Evolutionary conservation across 192 early-diverging fungal species (phyloP), one percentile per base, ranked within the genome.

Genomic region (Umbelopsis sp.): DNA sequence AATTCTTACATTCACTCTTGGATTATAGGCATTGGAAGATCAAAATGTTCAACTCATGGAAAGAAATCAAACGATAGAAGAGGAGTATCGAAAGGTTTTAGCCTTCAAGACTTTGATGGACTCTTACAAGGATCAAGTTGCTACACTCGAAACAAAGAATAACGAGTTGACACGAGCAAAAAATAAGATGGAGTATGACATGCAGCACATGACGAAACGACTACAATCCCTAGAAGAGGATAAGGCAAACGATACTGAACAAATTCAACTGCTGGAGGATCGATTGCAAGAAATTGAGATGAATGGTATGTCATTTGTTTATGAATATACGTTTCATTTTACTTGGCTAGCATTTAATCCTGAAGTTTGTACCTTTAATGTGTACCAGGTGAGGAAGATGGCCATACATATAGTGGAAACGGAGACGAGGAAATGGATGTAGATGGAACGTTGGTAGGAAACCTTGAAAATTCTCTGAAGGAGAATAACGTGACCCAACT

Each of bases 111-210:
- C 91, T 3, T 70, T 93, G 22, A 90, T 96, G 83, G 94, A 97
- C 59, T 90, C 88, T 25, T 94, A 93, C 80, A 94, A 95, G 75
- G 90, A 94, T 44, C 93, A 95, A 71, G 86, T 95, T 45, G 77
- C 83, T 8, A 74, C 83, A 29, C 81, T 96, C 26, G 94, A 97
- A 71, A 77, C 76, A 49, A 90, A 86, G 52, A 93, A 90, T 73
- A 82, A 80, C 29, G 67, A 83, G 29, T 72, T 95, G 17, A 81
- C 88, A 17, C 84, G 88, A 53, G 90, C 93, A 70, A 92, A 90
- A 53, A 80, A 86, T 66, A 88, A 85, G 71, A 72, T 91, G 4
- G 87, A 91, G 62, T 90, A 91, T 74, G 89, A 94, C 52, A 65
- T 92, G 59, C 85, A 81, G 25, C 83, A 90, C 45, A 74, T 88